These are phyloP conservation scores for Picea abies DNA, from an alignment of 83 land plant genomes.

Conservation along the genomic window DNA sequence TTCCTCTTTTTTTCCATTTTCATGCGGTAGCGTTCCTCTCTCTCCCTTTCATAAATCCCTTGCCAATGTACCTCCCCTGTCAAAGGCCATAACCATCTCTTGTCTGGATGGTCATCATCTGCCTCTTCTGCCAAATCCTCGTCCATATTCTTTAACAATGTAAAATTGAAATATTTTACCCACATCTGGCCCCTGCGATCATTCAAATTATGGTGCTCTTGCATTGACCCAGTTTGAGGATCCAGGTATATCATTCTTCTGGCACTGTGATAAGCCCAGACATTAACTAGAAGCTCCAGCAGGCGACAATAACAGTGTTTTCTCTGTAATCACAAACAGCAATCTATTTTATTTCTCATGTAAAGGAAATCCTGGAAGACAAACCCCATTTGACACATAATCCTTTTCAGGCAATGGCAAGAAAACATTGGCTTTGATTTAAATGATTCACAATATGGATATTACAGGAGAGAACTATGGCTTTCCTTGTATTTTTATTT, in stretches of 20 bases:
- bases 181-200: slow-evolving; percentile 74
- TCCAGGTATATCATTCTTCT: slow-evolving; percentile 81
- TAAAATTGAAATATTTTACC: slow-evolving; percentile 71
- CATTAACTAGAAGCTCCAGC: slow-evolving; percentile 87
- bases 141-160: slow-evolving; percentile 88
- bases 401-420: too few species aligned
- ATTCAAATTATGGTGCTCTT: slow-evolving; percentile 79
- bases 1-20: slow-evolving; percentile 89
- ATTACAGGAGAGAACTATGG: too few species aligned
- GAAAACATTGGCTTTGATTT: too few species aligned
- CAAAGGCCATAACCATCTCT: slow-evolving; percentile 85
- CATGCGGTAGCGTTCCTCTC: slow-evolving; percentile 66
- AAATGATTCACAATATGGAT: too few species aligned
- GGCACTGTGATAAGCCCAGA: slow-evolving; percentile 99
- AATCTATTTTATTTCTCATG: neutral
- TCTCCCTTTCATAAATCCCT: slow-evolving; percentile 88
- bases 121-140: slow-evolving; percentile 96
- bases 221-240: slow-evolving; percentile 72
- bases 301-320: slow-evolving; percentile 91
- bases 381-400: neutral
- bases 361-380: slow-evolving; percentile 1
- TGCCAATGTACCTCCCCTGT: slow-evolving; percentile 97
- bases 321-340: slow-evolving; percentile 47
- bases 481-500: too few species aligned
- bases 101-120: slow-evolving; percentile 62